Base-by-base conservation (phyloP, 805 yeast genomes). In the Candida pseudoglaebosa region DNA sequence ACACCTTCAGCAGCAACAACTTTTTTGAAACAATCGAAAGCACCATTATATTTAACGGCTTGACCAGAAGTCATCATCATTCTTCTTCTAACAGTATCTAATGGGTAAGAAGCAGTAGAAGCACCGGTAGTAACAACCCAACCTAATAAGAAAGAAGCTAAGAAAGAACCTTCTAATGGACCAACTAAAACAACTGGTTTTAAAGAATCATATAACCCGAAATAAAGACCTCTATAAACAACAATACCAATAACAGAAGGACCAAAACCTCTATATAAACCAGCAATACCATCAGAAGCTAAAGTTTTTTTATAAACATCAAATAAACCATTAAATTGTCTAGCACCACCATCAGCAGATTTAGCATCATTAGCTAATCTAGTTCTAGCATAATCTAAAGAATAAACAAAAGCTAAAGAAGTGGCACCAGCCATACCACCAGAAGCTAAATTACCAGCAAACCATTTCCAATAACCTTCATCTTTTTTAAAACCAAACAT, bases 31-130 rank as follows among this genome's bases (percentile, higher is more conserved):
- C 93, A 87, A 72, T 90, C 96, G 70, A 86, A 78, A 58, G 96
- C 95, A 77, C 95, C 93, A 66, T 81, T 75, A 79, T 89, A 89
- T 78, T 90, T 89, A 62, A 89, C 95, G 64, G 95, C 95, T 78
- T 88, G 95, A 74, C 97, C 97, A 57, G 97, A 90, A 60, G 97
- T 89, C 97, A 89, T 89, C 97, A 89, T 89, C 97, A 89, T 89
- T 85, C 97, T 88, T 86, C 97, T 88, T 84, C 97, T 90, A 67
- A 89, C 89, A 66, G 97, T 89, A 77, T 89, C 97, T 74, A 90
- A 85, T 81, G 97, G 97, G 84, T 89, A 89, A 68, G 96, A 88
- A 69, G 95, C 95, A 55, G 96, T 88, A 59, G 96, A 90, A 64
- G 97, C 96, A 83, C 89, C 95, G 55, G 96, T 89, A 73, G 97